Percentiles rank a stretch among this genome's conserved stretches.
phyloP scores from a whole-genome alignment of 768 basidiomycete genomes.

The Boletus reticuloceps region DNA sequence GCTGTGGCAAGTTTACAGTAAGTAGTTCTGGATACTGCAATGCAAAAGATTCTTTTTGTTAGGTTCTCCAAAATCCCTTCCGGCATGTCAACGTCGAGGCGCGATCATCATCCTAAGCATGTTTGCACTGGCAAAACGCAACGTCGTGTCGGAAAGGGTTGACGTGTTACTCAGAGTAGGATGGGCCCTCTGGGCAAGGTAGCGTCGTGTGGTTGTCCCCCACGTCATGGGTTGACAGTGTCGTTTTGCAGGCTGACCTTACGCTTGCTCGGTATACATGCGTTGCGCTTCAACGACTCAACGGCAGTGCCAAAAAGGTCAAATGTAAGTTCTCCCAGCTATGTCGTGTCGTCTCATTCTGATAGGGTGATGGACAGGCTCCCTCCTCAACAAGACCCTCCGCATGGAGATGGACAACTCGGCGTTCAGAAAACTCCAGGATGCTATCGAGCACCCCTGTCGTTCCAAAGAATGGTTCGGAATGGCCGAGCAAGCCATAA shows the following conservation, averaged over 20 bases:
- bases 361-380: slow-evolving; percentile 49
- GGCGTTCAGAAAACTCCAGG: slow-evolving; percentile 80
- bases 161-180: slow-evolving; percentile 86
- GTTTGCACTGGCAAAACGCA: slow-evolving; percentile 82
- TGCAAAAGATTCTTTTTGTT: not conserved
- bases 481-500: slow-evolving; percentile 94
- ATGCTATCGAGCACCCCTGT: slow-evolving; percentile 76
- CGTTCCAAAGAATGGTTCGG: slow-evolving; percentile 94
- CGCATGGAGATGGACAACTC: slow-evolving; percentile 85
- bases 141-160: slow-evolving; percentile 77
- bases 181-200: slow-evolving; percentile 79
- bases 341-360: not conserved
- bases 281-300: slow-evolving; percentile 86
- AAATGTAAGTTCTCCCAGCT: slow-evolving; percentile 59
- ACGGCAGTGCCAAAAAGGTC: slow-evolving; percentile 94
- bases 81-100: slow-evolving; percentile 84
- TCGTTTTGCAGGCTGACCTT: slow-evolving; percentile 63
- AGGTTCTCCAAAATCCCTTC: slow-evolving; percentile 77
- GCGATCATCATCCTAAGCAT: slow-evolving; percentile 97
- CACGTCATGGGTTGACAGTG: not conserved
- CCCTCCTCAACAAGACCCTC: slow-evolving; percentile 80
- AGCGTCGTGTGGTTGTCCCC: slow-evolving; percentile 2
- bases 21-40: slow-evolving; percentile 21
- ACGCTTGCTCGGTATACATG: slow-evolving; percentile 93
- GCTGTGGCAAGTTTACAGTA: slow-evolving; percentile 96